phyloP scores from a whole-genome alignment of 1,284 basidiomycete species.

The Ustilago nuda region DNA sequence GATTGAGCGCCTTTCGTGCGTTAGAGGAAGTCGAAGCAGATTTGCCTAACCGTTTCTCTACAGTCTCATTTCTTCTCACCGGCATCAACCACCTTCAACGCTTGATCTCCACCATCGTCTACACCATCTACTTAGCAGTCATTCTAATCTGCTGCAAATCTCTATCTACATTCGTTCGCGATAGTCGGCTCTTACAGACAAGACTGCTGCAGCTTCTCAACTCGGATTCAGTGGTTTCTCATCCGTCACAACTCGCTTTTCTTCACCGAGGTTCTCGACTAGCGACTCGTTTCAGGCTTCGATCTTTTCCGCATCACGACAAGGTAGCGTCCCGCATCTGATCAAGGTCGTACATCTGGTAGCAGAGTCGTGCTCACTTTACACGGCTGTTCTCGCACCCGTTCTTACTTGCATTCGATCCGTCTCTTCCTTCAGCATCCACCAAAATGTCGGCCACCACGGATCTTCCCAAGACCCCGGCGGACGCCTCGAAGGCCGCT shows the following conservation, averaged over 20 bases:
- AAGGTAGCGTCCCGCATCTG: not conserved
- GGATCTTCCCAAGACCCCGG: slow-evolving; percentile 53
- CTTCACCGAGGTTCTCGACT: not conserved
- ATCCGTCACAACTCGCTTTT: not conserved
- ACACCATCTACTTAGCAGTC: not conserved
- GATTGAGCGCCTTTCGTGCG: slow-evolving; percentile 1
- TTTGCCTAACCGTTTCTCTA: slow-evolving; percentile 7
- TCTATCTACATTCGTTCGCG: not conserved
- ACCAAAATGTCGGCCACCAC: slow-evolving; percentile 35
- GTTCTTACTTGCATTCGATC: not conserved
- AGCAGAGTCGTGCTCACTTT: not conserved
- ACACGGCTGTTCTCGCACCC: not conserved
- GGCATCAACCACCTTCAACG: not conserved
- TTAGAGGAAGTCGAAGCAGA: not conserved
- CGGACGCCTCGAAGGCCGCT: slow-evolving; percentile 58
- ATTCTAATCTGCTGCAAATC: not conserved
- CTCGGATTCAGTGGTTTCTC: not conserved
- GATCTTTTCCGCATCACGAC: not conserved
- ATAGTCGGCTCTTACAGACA: not conserved
- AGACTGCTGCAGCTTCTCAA: not conserved
- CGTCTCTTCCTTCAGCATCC: not conserved
- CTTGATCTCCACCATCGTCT: not conserved
- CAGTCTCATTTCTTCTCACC: slow-evolving; percentile 15
- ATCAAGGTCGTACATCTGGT: not conserved
- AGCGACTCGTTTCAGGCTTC: not conserved